Conservation (phyloP, 352 stramenopile genomes). For the Phytopythium cucurbitacearum region DNA sequence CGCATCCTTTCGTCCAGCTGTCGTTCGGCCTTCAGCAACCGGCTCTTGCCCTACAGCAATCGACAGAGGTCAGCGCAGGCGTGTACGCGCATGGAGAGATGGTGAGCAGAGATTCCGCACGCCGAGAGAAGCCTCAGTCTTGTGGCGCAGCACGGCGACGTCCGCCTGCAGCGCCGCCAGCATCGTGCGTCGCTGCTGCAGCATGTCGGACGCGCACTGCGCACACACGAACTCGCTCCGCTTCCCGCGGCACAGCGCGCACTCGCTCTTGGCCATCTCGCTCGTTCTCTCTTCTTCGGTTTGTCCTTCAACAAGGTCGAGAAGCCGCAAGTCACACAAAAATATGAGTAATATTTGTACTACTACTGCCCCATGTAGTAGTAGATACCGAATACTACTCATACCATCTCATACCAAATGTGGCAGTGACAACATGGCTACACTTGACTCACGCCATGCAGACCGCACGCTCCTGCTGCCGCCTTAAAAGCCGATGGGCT, state of each 20-base stretch:
- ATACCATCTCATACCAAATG: too few relatives aligned
- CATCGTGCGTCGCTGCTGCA: conserved; percentile 80
- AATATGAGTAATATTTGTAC: too few relatives aligned
- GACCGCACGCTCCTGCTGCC: conserved; percentile 42
- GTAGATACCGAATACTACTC: too few relatives aligned
- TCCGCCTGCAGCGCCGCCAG: conserved; percentile 68
- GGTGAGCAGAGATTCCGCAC: conserved; percentile 14
- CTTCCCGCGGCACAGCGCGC: conserved; percentile 46
- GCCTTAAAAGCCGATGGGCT: conserved; percentile 23
- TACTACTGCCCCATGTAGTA: too few relatives aligned
- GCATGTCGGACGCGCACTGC: conserved; percentile 55
- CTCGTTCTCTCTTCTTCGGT: too few relatives aligned
- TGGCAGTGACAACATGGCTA: too few relatives aligned
- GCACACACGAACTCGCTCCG: conserved; percentile 56
- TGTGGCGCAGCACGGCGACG: conserved; percentile 75
- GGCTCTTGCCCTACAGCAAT: conserved; percentile 39
- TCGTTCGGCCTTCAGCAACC: conserved; percentile 46
- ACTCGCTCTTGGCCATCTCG: conserved; percentile 40
- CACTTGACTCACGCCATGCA: conserved; percentile 41
- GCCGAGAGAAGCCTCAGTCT: conserved; percentile 62
- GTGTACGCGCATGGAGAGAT: too few relatives aligned
- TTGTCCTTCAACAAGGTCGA: too few relatives aligned
- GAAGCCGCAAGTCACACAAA: too few relatives aligned
- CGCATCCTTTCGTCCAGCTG: conserved; percentile 48
- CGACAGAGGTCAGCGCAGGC: background rate